Evolutionary conservation across 148 eudicot genomes (phyloP).

Genomic region (Beta vulgaris): DNA sequence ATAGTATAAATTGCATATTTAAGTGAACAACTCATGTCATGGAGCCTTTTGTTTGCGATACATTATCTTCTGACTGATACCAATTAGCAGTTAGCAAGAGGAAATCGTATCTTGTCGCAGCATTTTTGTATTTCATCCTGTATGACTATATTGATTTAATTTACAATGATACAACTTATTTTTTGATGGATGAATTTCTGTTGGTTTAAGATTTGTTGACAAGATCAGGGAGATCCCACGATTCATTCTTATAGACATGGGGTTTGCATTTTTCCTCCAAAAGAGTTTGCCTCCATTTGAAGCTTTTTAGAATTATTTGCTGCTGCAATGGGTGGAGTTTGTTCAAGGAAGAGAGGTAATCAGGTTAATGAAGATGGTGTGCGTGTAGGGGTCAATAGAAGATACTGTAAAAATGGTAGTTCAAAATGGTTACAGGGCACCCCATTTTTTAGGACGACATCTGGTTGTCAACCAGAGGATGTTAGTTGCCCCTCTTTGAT

Average conservation of each 20-base stretch:
- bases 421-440: constrained; percentile 43
- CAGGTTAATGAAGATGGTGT: constrained; percentile 40
- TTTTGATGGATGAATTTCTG: neutral
- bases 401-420: constrained; percentile 39
- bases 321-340: constrained; percentile 38
- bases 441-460: constrained; percentile 33
- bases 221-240: neutral
- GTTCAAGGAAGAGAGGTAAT: constrained; percentile 41
- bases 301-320: neutral
- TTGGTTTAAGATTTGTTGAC: constrained; percentile 8
- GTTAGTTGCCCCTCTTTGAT: constrained; percentile 32
- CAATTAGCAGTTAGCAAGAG: neutral
- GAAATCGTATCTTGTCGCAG: neutral
- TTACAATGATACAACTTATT: neutral
- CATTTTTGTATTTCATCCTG: neutral
- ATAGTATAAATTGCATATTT: neutral
- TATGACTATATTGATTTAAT: neutral
- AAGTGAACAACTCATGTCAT: neutral
- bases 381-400: constrained; percentile 25
- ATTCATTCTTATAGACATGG: constrained; percentile 10
- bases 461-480: constrained; percentile 22
- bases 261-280: neutral
- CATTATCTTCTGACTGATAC: neutral
- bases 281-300: constrained; percentile 3
- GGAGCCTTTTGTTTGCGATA: neutral